Base-by-base conservation (phyloP, 1,284 basidiomycete species). In the Cryptococcus floricola region DNA sequence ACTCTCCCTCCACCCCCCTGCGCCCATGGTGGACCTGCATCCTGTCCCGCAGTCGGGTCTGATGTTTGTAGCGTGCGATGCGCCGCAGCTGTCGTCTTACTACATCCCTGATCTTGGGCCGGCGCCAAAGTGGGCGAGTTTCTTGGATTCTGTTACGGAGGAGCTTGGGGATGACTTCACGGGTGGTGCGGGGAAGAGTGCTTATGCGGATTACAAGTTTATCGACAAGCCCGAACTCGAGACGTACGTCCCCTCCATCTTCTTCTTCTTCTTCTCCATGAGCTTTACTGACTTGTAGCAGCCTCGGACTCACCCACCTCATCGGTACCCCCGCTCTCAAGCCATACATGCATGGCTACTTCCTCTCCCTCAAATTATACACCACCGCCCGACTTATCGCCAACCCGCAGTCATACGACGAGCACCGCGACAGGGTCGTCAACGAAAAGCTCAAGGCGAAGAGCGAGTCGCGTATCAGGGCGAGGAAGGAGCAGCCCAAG, bases 311-410 rank as follows among this genome's bases (percentile, higher is more conserved):
- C 74, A 87, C 92, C 64, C 90, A 96, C 74, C 89, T 98, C 65
- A 80, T 97, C 67, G 96, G 96, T 52, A 96, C 93, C 1, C 86
- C 92, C 12, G 85, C 90, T 14, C 87, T 98, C 81, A 94, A 95
- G 75, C 95, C 96, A 1, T 99, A 98, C 79, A 98, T 99, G 95
- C 96, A 99, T 77, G 96, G 96, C 49, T 98, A 94, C 84, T 98
- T 99, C 80, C 79, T 98, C 64, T 89, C 92, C 10, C 85, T 98
- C 75, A 89, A 91, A 69, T 84, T 98, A 7, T 98, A 98, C 81
- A 91, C 96, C 67, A 88, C 93, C 51, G 96, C 96, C 1, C 86
- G 94, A 38, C 84, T 97, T 66, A 92, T 98, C 65, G 87, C 91
- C 59, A 97, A 98, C 78, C 96, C 96, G 0, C 95, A 92, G 71